Base-by-base conservation (phyloP, 192 early-diverging fungal species). In the Podila epicladia region DNA sequence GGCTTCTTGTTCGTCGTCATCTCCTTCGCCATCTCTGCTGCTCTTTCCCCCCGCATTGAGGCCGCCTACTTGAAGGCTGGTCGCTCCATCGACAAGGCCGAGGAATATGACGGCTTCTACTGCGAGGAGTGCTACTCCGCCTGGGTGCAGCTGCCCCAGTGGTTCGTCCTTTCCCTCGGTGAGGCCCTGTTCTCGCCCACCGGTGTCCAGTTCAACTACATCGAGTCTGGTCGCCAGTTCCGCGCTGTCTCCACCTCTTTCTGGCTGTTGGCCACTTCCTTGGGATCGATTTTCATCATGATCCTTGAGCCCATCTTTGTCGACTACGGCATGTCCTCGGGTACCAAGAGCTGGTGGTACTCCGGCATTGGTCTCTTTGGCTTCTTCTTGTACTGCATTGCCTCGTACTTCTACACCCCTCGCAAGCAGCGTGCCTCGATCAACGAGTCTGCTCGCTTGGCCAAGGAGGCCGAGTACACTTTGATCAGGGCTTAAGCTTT, bases 191-290 rank as follows among this genome's bases (percentile, higher is more conserved):
- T 90, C 66, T 89, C 88, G 32, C 87, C 88, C 69, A 84, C 82
- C 28, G 91, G 90, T 65, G 82, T 91, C 67, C 88, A 92, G 82
- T 89, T 92, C 68, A 84, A 84, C 32, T 92, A 92, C 84, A 85
- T 80, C 32, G 85, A 92, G 69, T 85, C 91, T 59, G 91, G 91
- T 74, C 87, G 84, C 64, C 83, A 85, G 49, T 90, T 84, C 66
- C 89, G 89, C 65, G 85, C 90, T 26, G 82, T 83, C 24, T 87
- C 84, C 22, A 73, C 84, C 6, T 85, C 88, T 35, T 69, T 92
- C 64, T 92, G 90, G 90, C 65, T 92, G 65, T 60, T 90, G 38
- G 71, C 72, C 22, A 72, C 75, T 37, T 79, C 82, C 20, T 64
- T 90, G 35, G 90, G 89, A 29, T 79, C 76, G 15, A 79, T 79